Evolutionary conservation across 2,329 filamentous ascomycete genomes (phyloP), one percentile per base, ranked within the genome.

Genomic region (Aspergillus cejpii): DNA sequence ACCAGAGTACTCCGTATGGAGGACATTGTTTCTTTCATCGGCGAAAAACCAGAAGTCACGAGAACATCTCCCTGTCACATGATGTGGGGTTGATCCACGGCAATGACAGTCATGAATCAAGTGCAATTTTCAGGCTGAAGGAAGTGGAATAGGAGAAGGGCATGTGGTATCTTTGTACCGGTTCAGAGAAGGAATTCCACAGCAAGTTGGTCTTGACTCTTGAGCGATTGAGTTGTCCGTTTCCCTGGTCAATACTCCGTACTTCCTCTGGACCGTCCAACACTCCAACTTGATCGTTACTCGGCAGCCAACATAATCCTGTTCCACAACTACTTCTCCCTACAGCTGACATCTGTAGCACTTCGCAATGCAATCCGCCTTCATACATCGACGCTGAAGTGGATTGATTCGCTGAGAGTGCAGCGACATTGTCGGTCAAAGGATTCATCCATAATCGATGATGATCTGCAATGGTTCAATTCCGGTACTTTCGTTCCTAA

Each of bases 61-160:
- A 56, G 52, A 50, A 47, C 54, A 47, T 33, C 14, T 39, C 34
- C 27, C 27, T 41, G 45, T 56, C 54, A 56, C 54, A 56, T 56
- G 54, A 56, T 51, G 51, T 44, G 45, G 47, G 42, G 50, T 49
- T 21, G 43, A 43, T 45, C 51, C 46, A 44, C 48, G 44, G 44
- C 34, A 48, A 48, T 44, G 38, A 31, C 28, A n/a, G n/a, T n/a
- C n/a, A n/a, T n/a, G 23, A 24, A 24, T 24, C 23, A 4, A 24
- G 23, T 5, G 23, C 23, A 24, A 5, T 8, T 24, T 24, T 24
- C 23, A 24, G 23, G 8, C 23, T 17, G 10, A 34, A 34, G 31
- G 17, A 20, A 34, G 11, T 2, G 17, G 31, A 14, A 14, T 33
- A 8, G 3, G 17, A 14, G 3, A 34, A 14, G 10, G 8, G 14